Evolutionary conservation across 1,284 basidiomycete species (phyloP).

Genomic region (Boletus holoroseus): DNA sequence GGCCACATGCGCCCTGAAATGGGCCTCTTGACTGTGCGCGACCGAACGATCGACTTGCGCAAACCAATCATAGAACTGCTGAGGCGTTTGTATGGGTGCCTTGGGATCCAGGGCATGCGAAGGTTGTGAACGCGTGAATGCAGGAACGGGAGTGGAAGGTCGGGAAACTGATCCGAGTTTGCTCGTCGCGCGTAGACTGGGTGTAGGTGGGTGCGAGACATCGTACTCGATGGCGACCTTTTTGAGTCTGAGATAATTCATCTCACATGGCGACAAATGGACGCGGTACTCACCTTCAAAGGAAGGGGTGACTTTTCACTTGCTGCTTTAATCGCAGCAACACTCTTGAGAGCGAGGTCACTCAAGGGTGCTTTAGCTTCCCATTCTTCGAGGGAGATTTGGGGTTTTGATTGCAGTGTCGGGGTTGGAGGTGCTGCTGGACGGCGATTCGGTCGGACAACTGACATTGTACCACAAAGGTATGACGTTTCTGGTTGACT

Average conservation of each 20-base stretch:
- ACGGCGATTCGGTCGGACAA: constrained; percentile 24
- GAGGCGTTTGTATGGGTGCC: constrained; percentile 76
- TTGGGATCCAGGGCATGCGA: constrained; percentile 58
- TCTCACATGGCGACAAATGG: neutral
- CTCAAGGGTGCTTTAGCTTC: constrained; percentile 72
- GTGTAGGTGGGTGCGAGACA: constrained; percentile 42
- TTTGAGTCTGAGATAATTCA: constrained; percentile 13
- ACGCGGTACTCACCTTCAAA: constrained; percentile 56
- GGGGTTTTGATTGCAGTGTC: constrained; percentile 36
- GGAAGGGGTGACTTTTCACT: constrained; percentile 61
- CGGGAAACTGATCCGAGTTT: constrained; percentile 34
- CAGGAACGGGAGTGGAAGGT: constrained; percentile 33
- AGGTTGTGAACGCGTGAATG: constrained; percentile 29
- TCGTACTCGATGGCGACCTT: constrained; percentile 39
- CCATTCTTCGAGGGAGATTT: constrained; percentile 80
- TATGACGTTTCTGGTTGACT: neutral
- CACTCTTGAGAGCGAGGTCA: constrained; percentile 65
- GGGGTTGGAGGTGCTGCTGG: constrained; percentile 24
- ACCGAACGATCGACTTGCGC: constrained; percentile 80
- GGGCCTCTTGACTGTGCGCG: constrained; percentile 84
- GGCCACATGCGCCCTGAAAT: constrained; percentile 79
- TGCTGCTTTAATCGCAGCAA: constrained; percentile 58
- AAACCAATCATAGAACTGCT: constrained; percentile 96
- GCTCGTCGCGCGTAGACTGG: constrained; percentile 29
- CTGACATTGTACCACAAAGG: constrained; percentile 18